Conservation (phyloP, 2,329 filamentous ascomycete species). For the Knufia petricola region DNA sequence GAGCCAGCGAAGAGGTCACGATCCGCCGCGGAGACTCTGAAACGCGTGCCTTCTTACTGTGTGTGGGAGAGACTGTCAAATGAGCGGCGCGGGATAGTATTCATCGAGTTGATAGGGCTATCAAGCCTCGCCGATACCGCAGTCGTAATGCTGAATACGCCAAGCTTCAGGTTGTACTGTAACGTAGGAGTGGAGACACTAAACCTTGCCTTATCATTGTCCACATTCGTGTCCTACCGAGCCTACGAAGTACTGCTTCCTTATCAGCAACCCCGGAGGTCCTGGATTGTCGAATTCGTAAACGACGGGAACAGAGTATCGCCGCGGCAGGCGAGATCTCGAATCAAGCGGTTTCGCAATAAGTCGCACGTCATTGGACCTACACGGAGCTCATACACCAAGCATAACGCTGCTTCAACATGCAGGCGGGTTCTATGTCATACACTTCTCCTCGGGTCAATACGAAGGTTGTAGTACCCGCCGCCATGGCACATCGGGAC, state of each 20-base stretch:
- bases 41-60: no score
- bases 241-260: conserved; percentile 7
- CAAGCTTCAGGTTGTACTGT: no score
- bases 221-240: no score
- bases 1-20: no score
- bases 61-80: no score
- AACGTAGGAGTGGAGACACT: no score
- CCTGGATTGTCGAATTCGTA: neutral
- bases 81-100: no score
- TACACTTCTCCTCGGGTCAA: conserved; percentile 3
- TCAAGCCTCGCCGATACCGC: no score
- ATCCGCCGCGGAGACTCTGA: no score
- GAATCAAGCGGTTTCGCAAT: neutral
- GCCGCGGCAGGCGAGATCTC: neutral
- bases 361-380: neutral
- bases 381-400: neutral
- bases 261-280: neutral
- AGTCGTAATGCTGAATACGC: no score
- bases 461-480: neutral
- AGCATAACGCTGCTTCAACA: neutral
- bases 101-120: no score
- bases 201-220: neutral
- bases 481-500: neutral
- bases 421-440: neutral
- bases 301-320: neutral